Conservation (phyloP, 805 yeast genomes). For the Clavispora santaluciae region DNA sequence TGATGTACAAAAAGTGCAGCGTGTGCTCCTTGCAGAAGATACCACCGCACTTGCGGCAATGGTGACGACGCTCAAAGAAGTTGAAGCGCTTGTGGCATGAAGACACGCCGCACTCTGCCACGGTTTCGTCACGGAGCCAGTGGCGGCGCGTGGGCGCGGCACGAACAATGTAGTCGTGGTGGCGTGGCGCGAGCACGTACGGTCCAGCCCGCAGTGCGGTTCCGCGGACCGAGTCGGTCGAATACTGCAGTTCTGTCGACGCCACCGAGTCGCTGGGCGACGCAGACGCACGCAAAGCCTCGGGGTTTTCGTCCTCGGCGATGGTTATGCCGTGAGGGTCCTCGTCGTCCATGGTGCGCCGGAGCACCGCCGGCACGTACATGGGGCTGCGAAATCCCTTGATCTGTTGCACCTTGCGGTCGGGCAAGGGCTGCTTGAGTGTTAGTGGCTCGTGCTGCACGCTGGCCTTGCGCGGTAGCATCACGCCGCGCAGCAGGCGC, state of each 20-base stretch:
- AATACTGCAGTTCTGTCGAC: slow-evolving; percentile 29
- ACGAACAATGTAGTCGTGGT: slow-evolving; percentile 25
- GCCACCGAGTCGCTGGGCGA: slow-evolving; percentile 18
- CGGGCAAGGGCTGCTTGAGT: slow-evolving; percentile 24
- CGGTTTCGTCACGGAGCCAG: slow-evolving; percentile 70
- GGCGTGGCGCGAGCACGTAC: slow-evolving; percentile 13
- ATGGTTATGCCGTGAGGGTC: background rate
- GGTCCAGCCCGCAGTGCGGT: slow-evolving; percentile 10
- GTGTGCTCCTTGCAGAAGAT: slow-evolving; percentile 71
- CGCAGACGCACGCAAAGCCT: background rate
- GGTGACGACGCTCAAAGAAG: slow-evolving; percentile 75
- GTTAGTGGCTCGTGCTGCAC: slow-evolving; percentile 12
- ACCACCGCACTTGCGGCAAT: slow-evolving; percentile 82
- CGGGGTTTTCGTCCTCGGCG: slow-evolving; percentile 1
- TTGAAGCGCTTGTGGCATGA: slow-evolving; percentile 64
- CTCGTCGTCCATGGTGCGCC: slow-evolving; percentile 32
- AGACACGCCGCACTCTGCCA: slow-evolving; percentile 53
- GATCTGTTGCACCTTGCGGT: slow-evolving; percentile 56
- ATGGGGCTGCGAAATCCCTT: slow-evolving; percentile 80
- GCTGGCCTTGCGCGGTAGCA: slow-evolving; percentile 1
- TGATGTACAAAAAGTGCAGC: slow-evolving; percentile 49
- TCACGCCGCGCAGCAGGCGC: background rate
- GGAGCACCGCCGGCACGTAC: slow-evolving; percentile 84
- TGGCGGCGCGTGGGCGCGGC: slow-evolving; percentile 55
- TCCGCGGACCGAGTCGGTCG: slow-evolving; percentile 22